Conservation (phyloP, 179 eudicot species). For the Patellifolia procumbens region DNA sequence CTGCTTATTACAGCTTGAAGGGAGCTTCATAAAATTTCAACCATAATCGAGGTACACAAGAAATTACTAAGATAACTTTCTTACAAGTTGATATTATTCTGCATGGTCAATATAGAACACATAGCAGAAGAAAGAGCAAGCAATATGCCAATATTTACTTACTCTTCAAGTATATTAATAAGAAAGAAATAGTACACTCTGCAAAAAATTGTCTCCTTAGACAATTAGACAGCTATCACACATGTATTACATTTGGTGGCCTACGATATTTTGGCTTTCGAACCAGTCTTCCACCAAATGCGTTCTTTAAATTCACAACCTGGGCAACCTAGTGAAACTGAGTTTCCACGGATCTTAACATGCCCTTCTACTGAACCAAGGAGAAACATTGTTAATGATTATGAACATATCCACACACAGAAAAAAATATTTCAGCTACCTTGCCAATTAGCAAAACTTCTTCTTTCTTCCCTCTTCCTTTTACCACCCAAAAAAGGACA, state of each 20-base stretch:
- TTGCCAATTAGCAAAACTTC: not conserved
- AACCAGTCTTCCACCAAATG: not conserved
- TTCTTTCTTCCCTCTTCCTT: not conserved
- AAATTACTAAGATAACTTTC: not conserved
- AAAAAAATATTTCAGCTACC: too few species aligned
- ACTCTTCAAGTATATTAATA: not conserved
- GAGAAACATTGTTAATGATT: too few species aligned
- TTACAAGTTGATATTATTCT: not conserved
- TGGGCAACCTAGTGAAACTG: not conserved
- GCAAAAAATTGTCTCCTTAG: not conserved
- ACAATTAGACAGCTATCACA: too few species aligned
- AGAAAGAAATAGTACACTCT: not conserved
- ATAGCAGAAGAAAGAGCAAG: not conserved
- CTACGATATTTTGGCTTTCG: not conserved
- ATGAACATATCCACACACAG: not conserved
- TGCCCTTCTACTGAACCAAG: not conserved
- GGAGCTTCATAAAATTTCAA: not conserved
- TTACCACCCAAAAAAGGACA: not conserved
- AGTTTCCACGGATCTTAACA: not conserved
- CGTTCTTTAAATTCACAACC: not conserved
- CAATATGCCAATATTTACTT: not conserved
- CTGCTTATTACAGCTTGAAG: not conserved
- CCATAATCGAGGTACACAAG: not conserved
- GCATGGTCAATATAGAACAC: not conserved
- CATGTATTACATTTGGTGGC: not conserved